These are phyloP conservation scores for Sugiyamaella lignohabitans DNA, from an alignment of 805 yeast genomes.

Conservation along the genomic window DNA sequence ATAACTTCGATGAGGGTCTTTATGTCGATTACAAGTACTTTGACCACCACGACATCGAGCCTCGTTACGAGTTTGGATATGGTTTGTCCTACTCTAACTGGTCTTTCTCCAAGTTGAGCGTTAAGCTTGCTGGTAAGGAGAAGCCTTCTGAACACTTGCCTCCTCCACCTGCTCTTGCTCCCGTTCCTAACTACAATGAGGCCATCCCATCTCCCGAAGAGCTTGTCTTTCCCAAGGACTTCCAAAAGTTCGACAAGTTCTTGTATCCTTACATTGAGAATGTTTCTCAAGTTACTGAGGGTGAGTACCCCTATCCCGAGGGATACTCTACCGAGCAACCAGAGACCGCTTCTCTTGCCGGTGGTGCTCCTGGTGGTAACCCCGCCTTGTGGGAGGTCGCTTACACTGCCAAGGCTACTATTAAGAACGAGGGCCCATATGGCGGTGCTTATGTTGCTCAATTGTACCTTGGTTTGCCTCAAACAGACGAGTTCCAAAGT, in stretches of 20 bases:
- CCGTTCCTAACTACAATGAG: constrained; percentile 22
- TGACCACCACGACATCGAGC: constrained; percentile 49
- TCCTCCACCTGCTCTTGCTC: constrained; percentile 37
- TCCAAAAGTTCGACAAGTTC: constrained; percentile 48
- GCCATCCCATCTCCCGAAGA: constrained; percentile 31
- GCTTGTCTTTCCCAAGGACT: constrained; percentile 47
- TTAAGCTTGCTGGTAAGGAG: constrained; percentile 12
- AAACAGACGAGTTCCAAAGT: constrained; percentile 39
- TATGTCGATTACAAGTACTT: constrained; percentile 53
- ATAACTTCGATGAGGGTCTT: constrained; percentile 37
- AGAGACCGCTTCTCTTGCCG: constrained; percentile 23
- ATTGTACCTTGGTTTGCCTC: constrained; percentile 43
- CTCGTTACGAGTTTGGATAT: constrained; percentile 56
- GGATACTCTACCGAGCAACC: constrained; percentile 33
- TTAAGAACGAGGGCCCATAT: constrained; percentile 43
- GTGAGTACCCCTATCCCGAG: constrained; percentile 33
- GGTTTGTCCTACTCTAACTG: constrained; percentile 51
- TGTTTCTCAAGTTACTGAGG: constrained; percentile 32
- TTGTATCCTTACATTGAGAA: constrained; percentile 46
- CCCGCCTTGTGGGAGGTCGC: constrained; percentile 52
- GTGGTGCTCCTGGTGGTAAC: constrained; percentile 50
- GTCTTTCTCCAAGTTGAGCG: constrained; percentile 35
- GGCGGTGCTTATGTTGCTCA: constrained; percentile 48
- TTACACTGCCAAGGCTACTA: constrained; percentile 40
- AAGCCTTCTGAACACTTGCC: constrained; percentile 42